phyloP scores from a whole-genome alignment of 2,329 filamentous ascomycete genomes.

The Hymenoscyphus fraxineus region DNA sequence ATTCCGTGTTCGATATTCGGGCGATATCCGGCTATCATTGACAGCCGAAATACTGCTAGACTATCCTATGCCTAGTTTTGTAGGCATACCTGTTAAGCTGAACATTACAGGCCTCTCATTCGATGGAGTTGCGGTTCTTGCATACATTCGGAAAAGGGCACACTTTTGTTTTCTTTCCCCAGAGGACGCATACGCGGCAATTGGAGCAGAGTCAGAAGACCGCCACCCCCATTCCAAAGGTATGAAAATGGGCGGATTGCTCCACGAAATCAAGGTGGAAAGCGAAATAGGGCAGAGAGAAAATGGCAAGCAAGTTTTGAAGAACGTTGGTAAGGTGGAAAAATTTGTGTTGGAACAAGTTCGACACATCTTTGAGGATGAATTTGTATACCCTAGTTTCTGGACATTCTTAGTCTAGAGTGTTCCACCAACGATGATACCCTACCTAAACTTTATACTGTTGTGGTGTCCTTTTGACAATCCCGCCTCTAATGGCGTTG shows the following conservation, averaged over 20 bases:
- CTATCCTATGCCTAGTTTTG: conserved; percentile 98
- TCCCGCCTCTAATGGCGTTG: not conserved
- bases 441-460: not conserved
- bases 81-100: conserved; percentile 88
- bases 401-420: conserved; percentile 82
- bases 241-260: conserved; percentile 63
- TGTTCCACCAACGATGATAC: not conserved
- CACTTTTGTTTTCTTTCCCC: conserved; percentile 94
- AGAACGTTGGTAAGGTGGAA: conserved; percentile 98
- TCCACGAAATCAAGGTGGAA: conserved; percentile 93
- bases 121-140: conserved; percentile 88
- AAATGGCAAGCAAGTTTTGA: conserved; percentile 87
- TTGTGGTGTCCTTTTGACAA: not conserved
- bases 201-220: conserved; percentile 38
- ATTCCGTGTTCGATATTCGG: conserved; percentile 83
- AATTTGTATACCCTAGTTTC: conserved; percentile 97
- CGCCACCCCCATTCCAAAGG: conserved; percentile 24
- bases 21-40: conserved; percentile 80
- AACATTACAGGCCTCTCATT: conserved; percentile 95
- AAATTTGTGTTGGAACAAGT: conserved; percentile 96
- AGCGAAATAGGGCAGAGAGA: conserved; percentile 95
- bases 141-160: conserved; percentile 81
- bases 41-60: conserved; percentile 95
- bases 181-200: conserved; percentile 78
- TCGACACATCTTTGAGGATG: conserved; percentile 93